A percentile compares a stretch with the other conserved stretches of the same genome.
Conservation (phyloP, 805 yeast genomes). For the Jamesozyma piceae region DNA sequence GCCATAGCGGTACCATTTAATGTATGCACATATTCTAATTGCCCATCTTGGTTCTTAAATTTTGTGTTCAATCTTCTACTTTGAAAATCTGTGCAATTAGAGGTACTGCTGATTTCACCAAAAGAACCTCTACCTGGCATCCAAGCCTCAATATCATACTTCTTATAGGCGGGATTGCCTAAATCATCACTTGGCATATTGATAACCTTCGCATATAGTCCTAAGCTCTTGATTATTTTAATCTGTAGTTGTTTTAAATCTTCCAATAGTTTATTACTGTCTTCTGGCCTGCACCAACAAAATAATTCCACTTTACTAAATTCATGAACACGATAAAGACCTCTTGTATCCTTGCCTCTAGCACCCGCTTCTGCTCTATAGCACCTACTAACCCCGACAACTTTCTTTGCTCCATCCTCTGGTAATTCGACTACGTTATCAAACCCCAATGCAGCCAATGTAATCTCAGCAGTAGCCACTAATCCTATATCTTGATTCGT, state of each 20-base stretch:
- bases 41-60: constrained; percentile 33
- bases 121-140: constrained; percentile 93
- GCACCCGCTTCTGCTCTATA: constrained; percentile 97
- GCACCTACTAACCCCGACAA: constrained; percentile 76
- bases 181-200: constrained; percentile 86
- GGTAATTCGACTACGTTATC: constrained; percentile 36
- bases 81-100: constrained; percentile 90
- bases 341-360: constrained; percentile 84
- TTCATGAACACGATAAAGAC: constrained; percentile 90
- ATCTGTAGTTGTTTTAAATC: constrained; percentile 56
- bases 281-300: constrained; percentile 48
- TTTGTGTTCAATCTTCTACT: constrained; percentile 71
- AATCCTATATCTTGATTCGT: constrained; percentile 47
- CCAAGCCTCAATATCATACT: constrained; percentile 93
- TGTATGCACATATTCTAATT: constrained; percentile 55
- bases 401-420: constrained; percentile 43
- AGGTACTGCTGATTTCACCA: constrained; percentile 89
- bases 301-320: constrained; percentile 91
- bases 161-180: constrained; percentile 88
- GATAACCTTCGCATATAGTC: constrained; percentile 70
- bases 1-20: constrained; percentile 95
- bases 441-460: constrained; percentile 72
- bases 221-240: constrained; percentile 53
- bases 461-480: constrained; percentile 93
- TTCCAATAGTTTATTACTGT: constrained; percentile 46